Evolutionary conservation across 2,329 filamentous ascomycete species (phyloP), one percentile per base, ranked within the genome.

Genomic region (Huntiella decipiens): DNA sequence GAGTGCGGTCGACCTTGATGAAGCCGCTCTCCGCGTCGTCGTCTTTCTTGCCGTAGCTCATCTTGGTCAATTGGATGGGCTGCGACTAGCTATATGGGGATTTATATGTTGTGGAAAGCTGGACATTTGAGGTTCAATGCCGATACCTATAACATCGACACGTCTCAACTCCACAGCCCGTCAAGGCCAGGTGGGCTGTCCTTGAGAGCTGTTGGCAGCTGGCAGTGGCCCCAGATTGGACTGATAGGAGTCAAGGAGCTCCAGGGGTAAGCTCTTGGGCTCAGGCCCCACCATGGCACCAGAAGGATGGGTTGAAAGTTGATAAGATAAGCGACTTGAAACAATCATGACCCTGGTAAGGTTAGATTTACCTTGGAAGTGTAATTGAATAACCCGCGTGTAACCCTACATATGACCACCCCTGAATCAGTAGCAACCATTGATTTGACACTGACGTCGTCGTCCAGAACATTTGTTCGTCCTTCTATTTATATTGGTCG

Each of bases 1-100:
- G 86, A 48, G 88, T 95, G 59, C 92, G 81, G 68, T 98, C 91
- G 58, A 96, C 85, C 74, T 88, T 93, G 71, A 96, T 82, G 69
- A 96, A 74, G 60, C 82, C 80, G 62, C 80, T 76, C 62, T 95
- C 88, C 60, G 80, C 84, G 70, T 98, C 91, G 73, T 96, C 91
- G 65, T 98, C 88, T 73, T 94, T 96, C 71, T 98, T 98, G 71
- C 88, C 80, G 75, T 91, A 93, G 67, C 82, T 91, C 87, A 94
- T 94, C 60, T 55, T 77, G 67, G 66, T 66, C 64, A 58, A 56
- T 56, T 46, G 34, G 44, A 43, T 43, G 39, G 43, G 46, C 40
- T 46, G 40, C 19, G 36, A 38, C 16, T 37, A 10, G 28, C 34
- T 36, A 35, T 44, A 33, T 37, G 17, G 28, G 16, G 22, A 36